A percentile compares a stretch with the other conserved stretches of the same genome.
Conservation (phyloP, 2,329 filamentous ascomycete species). For the Neodidymelliopsis sp. region DNA sequence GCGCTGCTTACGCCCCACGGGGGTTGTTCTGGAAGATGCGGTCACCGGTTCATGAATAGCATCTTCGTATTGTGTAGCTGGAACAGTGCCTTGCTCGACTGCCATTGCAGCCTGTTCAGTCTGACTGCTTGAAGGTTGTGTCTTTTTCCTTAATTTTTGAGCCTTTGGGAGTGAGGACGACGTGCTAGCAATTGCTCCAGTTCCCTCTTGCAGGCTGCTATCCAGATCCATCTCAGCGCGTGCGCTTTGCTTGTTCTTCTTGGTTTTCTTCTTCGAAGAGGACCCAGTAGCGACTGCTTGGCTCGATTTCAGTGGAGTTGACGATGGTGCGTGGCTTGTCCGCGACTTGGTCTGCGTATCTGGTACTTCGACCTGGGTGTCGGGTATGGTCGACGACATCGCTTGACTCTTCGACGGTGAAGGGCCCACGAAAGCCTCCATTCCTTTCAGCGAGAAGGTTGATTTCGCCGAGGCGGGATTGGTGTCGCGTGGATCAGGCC, state of each 20-base stretch:
- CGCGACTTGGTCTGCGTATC: conserved; percentile 17
- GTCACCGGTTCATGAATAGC: neutral
- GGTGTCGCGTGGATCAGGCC: neutral
- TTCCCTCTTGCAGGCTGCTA: neutral
- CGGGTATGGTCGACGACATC: neutral
- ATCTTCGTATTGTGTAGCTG: neutral
- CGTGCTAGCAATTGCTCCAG: neutral
- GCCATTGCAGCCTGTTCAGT: neutral
- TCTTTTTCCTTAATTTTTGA: neutral
- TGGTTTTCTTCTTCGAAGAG: neutral
- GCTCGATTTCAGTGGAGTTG: conserved; percentile 11
- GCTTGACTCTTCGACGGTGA: conserved; percentile 6
- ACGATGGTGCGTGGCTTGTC: neutral
- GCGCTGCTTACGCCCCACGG: neutral
- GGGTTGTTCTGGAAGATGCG: neutral
- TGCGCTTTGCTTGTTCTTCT: conserved; percentile 3
- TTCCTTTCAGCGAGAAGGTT: neutral
- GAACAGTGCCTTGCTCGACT: neutral
- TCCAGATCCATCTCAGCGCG: neutral
- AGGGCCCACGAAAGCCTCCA: neutral
- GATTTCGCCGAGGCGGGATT: neutral
- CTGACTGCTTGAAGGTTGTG: neutral
- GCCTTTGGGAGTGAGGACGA: neutral
- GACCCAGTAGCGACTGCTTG: conserved; percentile 7
- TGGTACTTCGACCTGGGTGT: conserved; percentile 20